Evolutionary conservation across 441 rosid species (phyloP).

Genomic region (Manihot esculenta): DNA sequence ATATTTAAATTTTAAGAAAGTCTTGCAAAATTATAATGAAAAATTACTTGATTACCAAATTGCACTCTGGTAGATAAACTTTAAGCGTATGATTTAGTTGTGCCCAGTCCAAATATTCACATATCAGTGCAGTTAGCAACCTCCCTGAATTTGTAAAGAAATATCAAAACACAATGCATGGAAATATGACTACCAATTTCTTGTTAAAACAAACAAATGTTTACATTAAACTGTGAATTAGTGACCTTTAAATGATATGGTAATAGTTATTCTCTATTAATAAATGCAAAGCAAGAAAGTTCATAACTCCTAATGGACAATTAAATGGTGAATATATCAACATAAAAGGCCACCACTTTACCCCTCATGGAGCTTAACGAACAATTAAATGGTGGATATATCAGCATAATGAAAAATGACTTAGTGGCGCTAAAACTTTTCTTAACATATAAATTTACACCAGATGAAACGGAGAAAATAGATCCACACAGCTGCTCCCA

Average conservation of each 20-base stretch:
- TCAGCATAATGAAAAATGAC: too few species aligned
- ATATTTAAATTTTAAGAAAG: background rate
- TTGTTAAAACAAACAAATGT: background rate
- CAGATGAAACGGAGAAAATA: too few species aligned
- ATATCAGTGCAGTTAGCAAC: conserved; percentile 71
- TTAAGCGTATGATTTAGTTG: conserved; percentile 83
- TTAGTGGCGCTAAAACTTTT: too few species aligned
- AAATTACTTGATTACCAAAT: conserved; percentile 80
- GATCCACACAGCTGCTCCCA: too few species aligned
- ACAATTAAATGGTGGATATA: too few species aligned
- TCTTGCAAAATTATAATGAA: conserved; percentile 11
- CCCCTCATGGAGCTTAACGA: background rate
- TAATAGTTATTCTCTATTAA: background rate
- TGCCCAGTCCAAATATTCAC: conserved; percentile 97
- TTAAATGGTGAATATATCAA: background rate
- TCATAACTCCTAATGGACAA: background rate
- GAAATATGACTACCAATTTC: conserved; percentile 8
- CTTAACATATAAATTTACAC: too few species aligned
- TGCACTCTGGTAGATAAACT: conserved; percentile 93
- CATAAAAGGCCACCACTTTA: background rate
- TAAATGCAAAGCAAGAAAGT: background rate
- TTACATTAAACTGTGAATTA: background rate
- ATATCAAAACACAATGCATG: conserved; percentile 7
- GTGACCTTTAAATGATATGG: background rate
- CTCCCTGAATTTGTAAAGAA: conserved; percentile 63